Evolutionary conservation across 2,329 filamentous ascomycete species (phyloP).

Genomic region (Bipolaris cookei): DNA sequence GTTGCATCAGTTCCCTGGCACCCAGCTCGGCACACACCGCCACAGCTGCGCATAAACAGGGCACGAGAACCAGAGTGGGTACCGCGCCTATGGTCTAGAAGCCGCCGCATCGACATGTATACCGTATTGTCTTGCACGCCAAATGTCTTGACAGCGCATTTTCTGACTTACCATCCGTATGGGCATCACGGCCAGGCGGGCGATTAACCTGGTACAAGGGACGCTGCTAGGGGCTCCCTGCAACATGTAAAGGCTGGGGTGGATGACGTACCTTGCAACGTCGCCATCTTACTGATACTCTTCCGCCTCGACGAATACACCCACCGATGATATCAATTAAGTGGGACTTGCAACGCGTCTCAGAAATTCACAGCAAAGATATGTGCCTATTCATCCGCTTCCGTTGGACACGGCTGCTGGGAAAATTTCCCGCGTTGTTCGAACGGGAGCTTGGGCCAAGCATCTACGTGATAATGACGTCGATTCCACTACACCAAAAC

Average conservation of each 20-base stretch:
- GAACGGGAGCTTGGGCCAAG: conserved; percentile 12
- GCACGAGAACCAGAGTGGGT: conserved; percentile 9
- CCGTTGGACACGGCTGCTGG: not conserved
- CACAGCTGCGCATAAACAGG: conserved; percentile 29
- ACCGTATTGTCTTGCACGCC: not conserved
- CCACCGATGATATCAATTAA: conserved; percentile 3
- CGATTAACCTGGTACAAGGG: conserved; percentile 8
- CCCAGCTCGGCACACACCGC: conserved; percentile 17
- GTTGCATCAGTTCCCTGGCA: conserved; percentile 11
- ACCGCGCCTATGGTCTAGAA: conserved; percentile 24
- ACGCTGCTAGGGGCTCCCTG: not conserved
- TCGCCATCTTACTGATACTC: not conserved
- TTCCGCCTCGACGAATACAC: not conserved
- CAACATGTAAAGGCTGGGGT: not conserved
- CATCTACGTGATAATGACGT: conserved; percentile 21
- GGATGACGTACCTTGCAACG: conserved; percentile 10
- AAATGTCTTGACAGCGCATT: conserved; percentile 12
- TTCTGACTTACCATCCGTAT: conserved; percentile 16
- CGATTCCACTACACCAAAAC: not conserved
- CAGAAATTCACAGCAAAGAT: not conserved
- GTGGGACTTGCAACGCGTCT: not conserved
- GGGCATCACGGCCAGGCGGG: conserved; percentile 16
- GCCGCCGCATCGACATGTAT: conserved; percentile 13
- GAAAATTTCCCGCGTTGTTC: not conserved
- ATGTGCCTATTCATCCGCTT: not conserved